These are phyloP conservation scores for Amauroascus niger DNA, from an alignment of 2,329 filamentous ascomycete genomes.

Conservation along the genomic window DNA sequence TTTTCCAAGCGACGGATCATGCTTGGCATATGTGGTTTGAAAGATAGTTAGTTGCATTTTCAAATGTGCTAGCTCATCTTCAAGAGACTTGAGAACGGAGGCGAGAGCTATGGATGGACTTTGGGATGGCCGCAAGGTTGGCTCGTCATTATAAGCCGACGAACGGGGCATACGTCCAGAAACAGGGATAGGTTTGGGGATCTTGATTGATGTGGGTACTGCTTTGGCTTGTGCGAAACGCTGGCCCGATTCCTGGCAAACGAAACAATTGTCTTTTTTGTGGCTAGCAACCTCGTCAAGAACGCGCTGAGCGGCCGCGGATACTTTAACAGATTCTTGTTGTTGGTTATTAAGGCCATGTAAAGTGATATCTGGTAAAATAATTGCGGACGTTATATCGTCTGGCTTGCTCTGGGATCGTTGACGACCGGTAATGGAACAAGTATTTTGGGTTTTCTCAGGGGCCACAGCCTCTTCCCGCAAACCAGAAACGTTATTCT, in stretches of 20 bases:
- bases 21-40: conserved; percentile 53
- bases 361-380: conserved; percentile 54
- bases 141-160: conserved; percentile 40
- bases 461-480: neutral
- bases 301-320: conserved; percentile 34
- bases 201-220: conserved; percentile 30
- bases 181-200: conserved; percentile 44
- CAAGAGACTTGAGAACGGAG: conserved; percentile 69
- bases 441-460: neutral
- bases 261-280: conserved; percentile 47
- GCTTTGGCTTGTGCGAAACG: neutral
- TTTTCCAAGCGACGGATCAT: conserved; percentile 57
- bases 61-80: conserved; percentile 70
- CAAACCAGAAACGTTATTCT: neutral
- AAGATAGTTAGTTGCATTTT: conserved; percentile 57
- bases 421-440: conserved; percentile 31
- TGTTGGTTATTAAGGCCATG: conserved; percentile 18
- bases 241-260: conserved; percentile 39
- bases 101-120: conserved; percentile 63
- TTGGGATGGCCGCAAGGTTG: conserved; percentile 54
- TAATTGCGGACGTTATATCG: conserved; percentile 56
- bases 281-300: conserved; percentile 40
- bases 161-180: conserved; percentile 40
- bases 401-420: conserved; percentile 38
- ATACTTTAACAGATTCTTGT: conserved; percentile 26